Conservation (phyloP, 129 eudicot genomes). For the Deinandra increscens region DNA sequence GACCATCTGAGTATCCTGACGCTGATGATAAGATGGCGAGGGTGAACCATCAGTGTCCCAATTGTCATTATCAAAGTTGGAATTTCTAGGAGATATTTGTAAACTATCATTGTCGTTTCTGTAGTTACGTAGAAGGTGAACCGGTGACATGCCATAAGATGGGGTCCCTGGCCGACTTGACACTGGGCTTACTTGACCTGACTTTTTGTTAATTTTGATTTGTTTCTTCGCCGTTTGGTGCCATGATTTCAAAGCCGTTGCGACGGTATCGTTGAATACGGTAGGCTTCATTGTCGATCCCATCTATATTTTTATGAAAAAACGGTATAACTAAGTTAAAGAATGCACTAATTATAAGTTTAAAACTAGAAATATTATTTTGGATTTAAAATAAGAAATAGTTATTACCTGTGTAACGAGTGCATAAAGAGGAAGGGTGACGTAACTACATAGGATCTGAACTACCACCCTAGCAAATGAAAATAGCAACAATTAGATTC, state of each 20-base stretch:
- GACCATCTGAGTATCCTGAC: constrained; percentile 1
- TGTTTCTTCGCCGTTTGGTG: constrained; percentile 50
- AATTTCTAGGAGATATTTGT: constrained; percentile 39
- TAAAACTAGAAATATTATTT: not conserved
- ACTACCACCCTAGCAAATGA: constrained; percentile 43
- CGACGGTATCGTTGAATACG: constrained; percentile 52
- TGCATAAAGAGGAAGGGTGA: constrained; percentile 83
- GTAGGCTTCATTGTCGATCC: constrained; percentile 62
- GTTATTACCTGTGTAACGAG: constrained; percentile 63
- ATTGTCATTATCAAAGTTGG: constrained; percentile 35
- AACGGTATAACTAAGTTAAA: not conserved
- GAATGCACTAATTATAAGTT: not conserved
- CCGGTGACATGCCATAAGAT: constrained; percentile 45
- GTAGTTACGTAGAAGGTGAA: constrained; percentile 44
- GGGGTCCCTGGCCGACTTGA: constrained; percentile 59
- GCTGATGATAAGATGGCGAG: constrained; percentile 32
- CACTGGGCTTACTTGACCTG: constrained; percentile 44
- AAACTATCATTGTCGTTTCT: constrained; percentile 28
- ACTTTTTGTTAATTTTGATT: constrained; percentile 33
- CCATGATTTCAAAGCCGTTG: constrained; percentile 52
- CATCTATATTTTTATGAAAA: constrained; percentile 39
- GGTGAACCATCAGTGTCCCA: constrained; percentile 39
- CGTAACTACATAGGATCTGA: constrained; percentile 68
- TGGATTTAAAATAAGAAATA: not conserved
- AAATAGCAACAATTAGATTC: not conserved